phyloP scores from a whole-genome alignment of 2,329 filamentous ascomycete genomes.

The Phoma sp. region DNA sequence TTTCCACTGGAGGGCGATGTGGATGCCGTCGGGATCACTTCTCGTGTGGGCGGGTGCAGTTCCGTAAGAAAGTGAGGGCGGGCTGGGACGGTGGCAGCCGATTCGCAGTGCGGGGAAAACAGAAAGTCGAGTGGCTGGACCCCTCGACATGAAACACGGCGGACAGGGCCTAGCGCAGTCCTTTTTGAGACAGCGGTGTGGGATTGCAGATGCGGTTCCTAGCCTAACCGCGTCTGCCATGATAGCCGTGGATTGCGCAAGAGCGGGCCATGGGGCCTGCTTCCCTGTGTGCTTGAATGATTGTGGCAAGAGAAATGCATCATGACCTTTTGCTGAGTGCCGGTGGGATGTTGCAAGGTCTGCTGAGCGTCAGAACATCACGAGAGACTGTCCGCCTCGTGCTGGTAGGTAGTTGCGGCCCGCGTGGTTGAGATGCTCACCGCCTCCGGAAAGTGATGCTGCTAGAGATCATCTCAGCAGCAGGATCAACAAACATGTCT shows the following conservation, averaged over 20 bases:
- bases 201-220: slow-evolving; percentile 26
- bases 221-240: slow-evolving; percentile 26
- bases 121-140: slow-evolving; percentile 15
- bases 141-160: slow-evolving; percentile 17
- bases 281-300: slow-evolving; percentile 3
- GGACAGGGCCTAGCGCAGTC: slow-evolving; percentile 12
- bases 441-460: slow-evolving; percentile 12
- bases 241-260: slow-evolving; percentile 22
- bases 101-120: slow-evolving; percentile 18
- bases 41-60: slow-evolving; percentile 15
- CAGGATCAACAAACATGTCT: slow-evolving; percentile 14
- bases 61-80: slow-evolving; percentile 4
- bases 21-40: slow-evolving; percentile 9
- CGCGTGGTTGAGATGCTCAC: slow-evolving; percentile 7
- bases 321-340: background rate
- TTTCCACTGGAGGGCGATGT: background rate
- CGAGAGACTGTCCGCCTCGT: slow-evolving; percentile 3
- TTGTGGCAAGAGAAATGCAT: background rate
- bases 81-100: slow-evolving; percentile 13
- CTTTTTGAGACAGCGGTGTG: slow-evolving; percentile 19
- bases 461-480: slow-evolving; percentile 1
- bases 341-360: slow-evolving; percentile 10
- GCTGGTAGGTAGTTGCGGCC: background rate
- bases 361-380: slow-evolving; percentile 10
- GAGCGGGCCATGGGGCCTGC: slow-evolving; percentile 12